Percentiles rank a stretch among this genome's conserved stretches.
phyloP scores from a whole-genome alignment of 129 eudicot species.

The Dittrichia graveolens region DNA sequence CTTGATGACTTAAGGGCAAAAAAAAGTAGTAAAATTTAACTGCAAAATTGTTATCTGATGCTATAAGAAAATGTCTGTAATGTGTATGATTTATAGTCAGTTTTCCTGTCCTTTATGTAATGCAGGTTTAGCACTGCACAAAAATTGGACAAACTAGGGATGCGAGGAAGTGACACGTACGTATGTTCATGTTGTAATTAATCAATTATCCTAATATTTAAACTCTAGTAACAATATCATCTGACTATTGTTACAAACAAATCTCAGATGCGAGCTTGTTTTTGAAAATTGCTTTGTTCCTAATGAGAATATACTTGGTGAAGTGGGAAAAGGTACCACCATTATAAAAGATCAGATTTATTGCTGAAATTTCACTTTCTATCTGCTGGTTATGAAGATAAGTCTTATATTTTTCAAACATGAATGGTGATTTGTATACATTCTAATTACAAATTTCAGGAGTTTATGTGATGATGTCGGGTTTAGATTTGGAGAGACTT shows the following conservation, averaged over 20 bases:
- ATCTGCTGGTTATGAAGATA: background rate
- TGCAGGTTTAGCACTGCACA: constrained; percentile 98
- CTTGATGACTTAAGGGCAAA: constrained; percentile 5
- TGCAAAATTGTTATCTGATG: background rate
- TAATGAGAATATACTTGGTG: constrained; percentile 85
- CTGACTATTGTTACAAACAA: constrained; percentile 25
- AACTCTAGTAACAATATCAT: background rate
- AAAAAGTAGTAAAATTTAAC: background rate
- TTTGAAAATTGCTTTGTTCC: constrained; percentile 97
- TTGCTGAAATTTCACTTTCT: background rate
- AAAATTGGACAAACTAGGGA: constrained; percentile 95
- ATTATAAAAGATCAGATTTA: constrained; percentile 3
- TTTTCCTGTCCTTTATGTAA: background rate
- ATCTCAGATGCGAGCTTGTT: constrained; percentile 95
- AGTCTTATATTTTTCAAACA: background rate
- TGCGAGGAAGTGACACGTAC: constrained; percentile 99
- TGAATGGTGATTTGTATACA: background rate
- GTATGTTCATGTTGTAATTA: constrained; percentile 45
- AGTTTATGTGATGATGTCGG: constrained; percentile 98
- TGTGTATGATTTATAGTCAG: too few species aligned
- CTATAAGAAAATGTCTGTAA: background rate
- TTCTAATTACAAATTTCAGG: constrained; percentile 49
- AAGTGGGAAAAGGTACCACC: constrained; percentile 84
- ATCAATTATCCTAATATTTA: constrained; percentile 4
- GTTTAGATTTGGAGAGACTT: constrained; percentile 95